Evolutionary conservation across 1,284 basidiomycete genomes (phyloP).

Genomic region (Leccinum angustisporum): DNA sequence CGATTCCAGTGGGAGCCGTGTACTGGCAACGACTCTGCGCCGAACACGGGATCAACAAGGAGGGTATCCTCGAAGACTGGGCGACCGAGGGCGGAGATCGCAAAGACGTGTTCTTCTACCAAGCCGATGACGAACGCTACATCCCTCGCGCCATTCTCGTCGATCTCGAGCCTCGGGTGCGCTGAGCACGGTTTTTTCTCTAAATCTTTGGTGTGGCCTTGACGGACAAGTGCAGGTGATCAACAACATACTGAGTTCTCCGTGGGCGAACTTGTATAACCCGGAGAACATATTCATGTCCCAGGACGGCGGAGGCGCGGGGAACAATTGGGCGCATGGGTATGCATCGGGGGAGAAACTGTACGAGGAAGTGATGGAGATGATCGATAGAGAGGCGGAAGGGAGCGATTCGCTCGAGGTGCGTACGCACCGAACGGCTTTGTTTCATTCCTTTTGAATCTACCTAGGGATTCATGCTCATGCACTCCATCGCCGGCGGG

Average conservation of each 20-base stretch:
- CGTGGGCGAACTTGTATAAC: constrained; percentile 89
- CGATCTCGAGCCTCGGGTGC: constrained; percentile 95
- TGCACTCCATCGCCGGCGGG: constrained; percentile 98
- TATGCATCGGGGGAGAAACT: constrained; percentile 88
- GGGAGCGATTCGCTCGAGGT: constrained; percentile 98
- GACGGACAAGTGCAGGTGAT: constrained; percentile 69
- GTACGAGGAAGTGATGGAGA: constrained; percentile 98
- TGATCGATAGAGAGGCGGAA: constrained; percentile 98
- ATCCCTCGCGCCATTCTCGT: constrained; percentile 96
- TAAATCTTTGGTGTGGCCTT: neutral
- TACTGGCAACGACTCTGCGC: constrained; percentile 97
- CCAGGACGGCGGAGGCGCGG: constrained; percentile 95
- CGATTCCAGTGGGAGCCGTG: constrained; percentile 68
- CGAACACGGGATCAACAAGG: constrained; percentile 93
- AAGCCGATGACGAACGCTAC: constrained; percentile 99
- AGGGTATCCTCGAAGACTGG: constrained; percentile 94
- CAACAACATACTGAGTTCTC: constrained; percentile 90
- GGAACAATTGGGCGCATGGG: constrained; percentile 99
- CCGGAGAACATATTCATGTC: constrained; percentile 97
- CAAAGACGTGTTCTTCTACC: constrained; percentile 99
- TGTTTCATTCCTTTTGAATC: neutral
- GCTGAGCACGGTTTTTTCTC: constrained; percentile 32
- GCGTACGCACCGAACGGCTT: constrained; percentile 15
- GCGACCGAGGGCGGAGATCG: constrained; percentile 89
- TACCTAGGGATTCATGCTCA: constrained; percentile 92